These are phyloP conservation scores for Chrysosporium keratinophilum DNA, from an alignment of 2,329 filamentous ascomycete genomes.

Conservation along the genomic window DNA sequence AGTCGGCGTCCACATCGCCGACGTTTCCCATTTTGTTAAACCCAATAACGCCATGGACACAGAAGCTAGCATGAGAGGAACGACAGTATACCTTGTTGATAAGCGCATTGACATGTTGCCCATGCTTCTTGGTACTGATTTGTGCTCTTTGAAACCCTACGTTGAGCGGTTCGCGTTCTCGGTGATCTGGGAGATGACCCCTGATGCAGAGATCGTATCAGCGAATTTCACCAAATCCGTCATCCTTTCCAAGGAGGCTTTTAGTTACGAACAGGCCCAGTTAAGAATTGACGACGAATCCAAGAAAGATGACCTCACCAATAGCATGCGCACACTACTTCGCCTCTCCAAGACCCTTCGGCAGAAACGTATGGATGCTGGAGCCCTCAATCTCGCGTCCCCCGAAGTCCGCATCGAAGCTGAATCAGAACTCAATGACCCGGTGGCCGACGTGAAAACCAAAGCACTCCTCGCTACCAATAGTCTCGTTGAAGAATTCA, in stretches of 20 bases:
- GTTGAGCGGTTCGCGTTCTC: conserved; percentile 91
- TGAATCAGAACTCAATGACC: conserved; percentile 91
- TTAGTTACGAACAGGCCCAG: conserved; percentile 95
- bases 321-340: conserved; percentile 77
- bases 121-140: conserved; percentile 85
- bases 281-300: conserved; percentile 81
- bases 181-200: conserved; percentile 76
- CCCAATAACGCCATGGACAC: conserved; percentile 95
- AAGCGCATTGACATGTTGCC: conserved; percentile 99
- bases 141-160: conserved; percentile 93
- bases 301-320: conserved; percentile 78
- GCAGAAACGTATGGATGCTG: conserved; percentile 92
- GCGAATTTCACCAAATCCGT: conserved; percentile 95
- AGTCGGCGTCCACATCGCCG: conserved; percentile 95
- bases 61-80: conserved; percentile 86
- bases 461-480: conserved; percentile 92
- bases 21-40: conserved; percentile 98
- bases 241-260: conserved; percentile 90
- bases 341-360: conserved; percentile 85
- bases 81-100: conserved; percentile 93
- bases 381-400: conserved; percentile 89
- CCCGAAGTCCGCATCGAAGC: conserved; percentile 94
- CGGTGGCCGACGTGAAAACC: conserved; percentile 80
- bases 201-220: conserved; percentile 72
- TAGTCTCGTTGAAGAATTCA: conserved; percentile 96